These are phyloP conservation scores for Chaetomiaceae sp. DNA, from an alignment of 2,329 filamentous ascomycete genomes.

Conservation along the genomic window DNA sequence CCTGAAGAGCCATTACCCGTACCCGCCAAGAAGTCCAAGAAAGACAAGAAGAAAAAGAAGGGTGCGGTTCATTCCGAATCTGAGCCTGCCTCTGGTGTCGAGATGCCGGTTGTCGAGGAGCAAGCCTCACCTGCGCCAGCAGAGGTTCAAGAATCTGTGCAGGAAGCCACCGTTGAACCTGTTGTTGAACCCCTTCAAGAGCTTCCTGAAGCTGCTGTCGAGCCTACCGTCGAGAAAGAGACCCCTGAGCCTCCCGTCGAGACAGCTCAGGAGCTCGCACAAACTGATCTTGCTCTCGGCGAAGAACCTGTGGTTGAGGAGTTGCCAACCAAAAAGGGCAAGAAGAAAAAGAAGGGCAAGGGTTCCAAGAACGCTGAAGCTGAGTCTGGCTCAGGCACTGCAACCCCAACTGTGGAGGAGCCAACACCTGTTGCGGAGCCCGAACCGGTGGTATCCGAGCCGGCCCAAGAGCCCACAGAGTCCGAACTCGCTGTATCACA, in stretches of 20 bases:
- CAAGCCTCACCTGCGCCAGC: neutral
- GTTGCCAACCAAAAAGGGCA: constrained; percentile 28
- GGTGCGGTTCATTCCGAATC: neutral
- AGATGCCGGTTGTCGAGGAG: constrained; percentile 1
- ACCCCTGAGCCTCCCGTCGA: neutral
- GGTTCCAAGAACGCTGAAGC: constrained; percentile 7
- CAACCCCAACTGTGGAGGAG: neutral
- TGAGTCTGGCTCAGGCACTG: constrained; percentile 3
- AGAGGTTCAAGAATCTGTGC: neutral
- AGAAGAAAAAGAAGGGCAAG: constrained; percentile 36
- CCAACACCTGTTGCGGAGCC: neutral
- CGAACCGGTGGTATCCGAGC: neutral
- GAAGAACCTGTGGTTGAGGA: neutral
- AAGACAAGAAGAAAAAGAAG: constrained; percentile 26
- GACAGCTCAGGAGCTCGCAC: neutral
- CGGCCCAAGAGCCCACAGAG: neutral
- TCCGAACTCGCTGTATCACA: neutral
- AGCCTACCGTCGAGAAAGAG: neutral
- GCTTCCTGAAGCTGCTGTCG: neutral
- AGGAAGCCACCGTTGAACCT: neutral
- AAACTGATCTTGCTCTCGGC: neutral
- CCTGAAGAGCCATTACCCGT: neutral
- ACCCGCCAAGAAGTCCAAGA: constrained; percentile 32
- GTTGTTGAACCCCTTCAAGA: neutral
- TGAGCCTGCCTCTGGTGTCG: neutral